These are phyloP conservation scores for Oehlia diaphana DNA, from an alignment of 192 early-diverging fungal species.

Conservation along the genomic window DNA sequence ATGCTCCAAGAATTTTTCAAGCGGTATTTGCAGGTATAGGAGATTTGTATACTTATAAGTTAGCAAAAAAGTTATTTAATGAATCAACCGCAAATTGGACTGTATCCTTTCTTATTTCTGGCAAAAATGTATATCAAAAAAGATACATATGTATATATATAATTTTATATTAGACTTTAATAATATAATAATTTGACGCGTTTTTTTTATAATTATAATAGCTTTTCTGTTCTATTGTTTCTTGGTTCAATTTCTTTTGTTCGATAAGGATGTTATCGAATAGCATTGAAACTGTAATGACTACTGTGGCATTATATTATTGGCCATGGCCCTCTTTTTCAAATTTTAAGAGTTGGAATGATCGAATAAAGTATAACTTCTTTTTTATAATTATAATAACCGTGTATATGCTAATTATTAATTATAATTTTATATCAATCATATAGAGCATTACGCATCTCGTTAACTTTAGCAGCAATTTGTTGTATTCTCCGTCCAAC, in stretches of 20 bases:
- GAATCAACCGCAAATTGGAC: slow-evolving; percentile 60
- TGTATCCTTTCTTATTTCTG: slow-evolving; percentile 37
- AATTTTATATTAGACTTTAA: no score
- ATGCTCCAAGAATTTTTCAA: slow-evolving; percentile 74
- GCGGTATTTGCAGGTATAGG: slow-evolving; percentile 67
- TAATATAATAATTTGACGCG: background rate
- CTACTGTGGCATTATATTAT: slow-evolving; percentile 74
- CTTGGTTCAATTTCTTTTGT: slow-evolving; percentile 62
- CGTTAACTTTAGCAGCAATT: slow-evolving; percentile 72
- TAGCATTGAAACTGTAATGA: slow-evolving; percentile 73
- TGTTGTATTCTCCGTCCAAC: slow-evolving; percentile 90
- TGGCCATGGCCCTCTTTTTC: slow-evolving; percentile 70
- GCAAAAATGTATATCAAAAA: slow-evolving; percentile 10
- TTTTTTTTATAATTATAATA: slow-evolving; percentile 20
- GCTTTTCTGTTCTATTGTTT: slow-evolving; percentile 54
- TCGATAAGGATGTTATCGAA: slow-evolving; percentile 57
- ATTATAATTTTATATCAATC: background rate
- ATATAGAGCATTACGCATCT: slow-evolving; percentile 32
- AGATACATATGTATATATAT: no score
- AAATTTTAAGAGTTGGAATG: slow-evolving; percentile 1
- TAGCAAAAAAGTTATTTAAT: slow-evolving; percentile 68
- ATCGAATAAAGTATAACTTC: background rate
- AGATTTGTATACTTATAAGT: slow-evolving; percentile 74
- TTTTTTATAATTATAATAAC: background rate
- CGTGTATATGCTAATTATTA: background rate